Evolutionary conservation across 768 basidiomycete species (phyloP).

Genomic region (Lactifluus piperatus): DNA sequence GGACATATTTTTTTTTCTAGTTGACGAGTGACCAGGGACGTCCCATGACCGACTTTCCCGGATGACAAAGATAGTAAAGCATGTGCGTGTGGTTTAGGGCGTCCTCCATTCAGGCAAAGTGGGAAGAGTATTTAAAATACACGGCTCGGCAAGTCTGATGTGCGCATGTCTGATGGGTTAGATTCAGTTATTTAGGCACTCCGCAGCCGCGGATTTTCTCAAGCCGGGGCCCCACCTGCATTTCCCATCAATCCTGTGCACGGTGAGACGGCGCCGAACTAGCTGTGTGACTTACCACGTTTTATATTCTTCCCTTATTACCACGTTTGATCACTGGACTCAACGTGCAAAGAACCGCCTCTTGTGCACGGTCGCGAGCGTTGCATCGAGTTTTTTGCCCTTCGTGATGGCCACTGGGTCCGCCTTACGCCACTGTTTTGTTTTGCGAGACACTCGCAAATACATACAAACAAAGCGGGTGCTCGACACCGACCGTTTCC

Average conservation of each 20-base stretch:
- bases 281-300: not conserved
- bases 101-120: not conserved
- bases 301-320: not conserved
- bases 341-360: not conserved
- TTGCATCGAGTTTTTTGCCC: not conserved
- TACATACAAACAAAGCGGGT: slow-evolving; percentile 1
- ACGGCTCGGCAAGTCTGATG: not conserved
- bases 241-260: not conserved
- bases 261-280: not conserved
- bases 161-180: not conserved
- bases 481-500: not conserved
- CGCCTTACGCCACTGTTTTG: not conserved
- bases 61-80: not conserved
- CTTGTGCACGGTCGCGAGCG: not conserved
- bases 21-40: not conserved
- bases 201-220: not conserved
- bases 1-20: not conserved
- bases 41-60: not conserved
- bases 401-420: not conserved
- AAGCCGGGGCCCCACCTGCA: not conserved
- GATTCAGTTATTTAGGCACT: not conserved
- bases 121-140: not conserved
- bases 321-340: not conserved
- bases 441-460: not conserved
- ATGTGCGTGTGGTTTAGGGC: not conserved